Percentiles rank a stretch among this genome's conserved stretches.
Evolutionary conservation across 495 filamentous ascomycete genomes (phyloP).

Genomic region (Hapsidospora chrysogenum): DNA sequence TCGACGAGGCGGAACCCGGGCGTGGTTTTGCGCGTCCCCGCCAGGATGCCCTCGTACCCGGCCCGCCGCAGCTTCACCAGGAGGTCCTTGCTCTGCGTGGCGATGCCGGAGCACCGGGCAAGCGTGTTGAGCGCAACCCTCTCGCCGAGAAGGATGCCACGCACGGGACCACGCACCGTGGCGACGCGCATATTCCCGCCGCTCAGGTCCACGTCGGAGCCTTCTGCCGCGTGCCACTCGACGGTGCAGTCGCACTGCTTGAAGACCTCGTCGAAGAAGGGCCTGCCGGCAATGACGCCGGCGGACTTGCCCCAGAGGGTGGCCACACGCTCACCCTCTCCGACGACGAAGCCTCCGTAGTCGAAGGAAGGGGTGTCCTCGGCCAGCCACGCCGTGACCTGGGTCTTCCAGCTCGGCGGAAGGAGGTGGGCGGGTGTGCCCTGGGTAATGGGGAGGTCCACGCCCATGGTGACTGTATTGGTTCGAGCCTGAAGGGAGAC

Average conservation of each 20-base stretch:
- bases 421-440: constrained; percentile 70
- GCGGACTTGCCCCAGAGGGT: constrained; percentile 75
- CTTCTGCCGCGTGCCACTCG: constrained; percentile 75
- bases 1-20: constrained; percentile 91
- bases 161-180: constrained; percentile 72
- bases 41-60: constrained; percentile 72
- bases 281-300: constrained; percentile 79
- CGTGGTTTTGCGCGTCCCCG: constrained; percentile 91
- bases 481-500: no score
- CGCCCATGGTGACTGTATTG: constrained; percentile 9
- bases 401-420: constrained; percentile 64
- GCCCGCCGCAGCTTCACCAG: constrained; percentile 32
- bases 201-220: constrained; percentile 35
- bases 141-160: constrained; percentile 79
- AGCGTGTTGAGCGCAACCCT: constrained; percentile 85
- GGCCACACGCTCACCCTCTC: constrained; percentile 58
- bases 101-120: constrained; percentile 83
- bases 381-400: constrained; percentile 70
- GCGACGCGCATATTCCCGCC: constrained; percentile 44
- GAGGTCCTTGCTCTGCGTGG: constrained; percentile 44
- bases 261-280: constrained; percentile 94
- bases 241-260: constrained; percentile 74
- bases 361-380: constrained; percentile 95
- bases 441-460: constrained; percentile 34
- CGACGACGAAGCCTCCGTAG: constrained; percentile 94